These are phyloP conservation scores for Candida anutae DNA, from an alignment of 1,139 yeast species.

Conservation along the genomic window DNA sequence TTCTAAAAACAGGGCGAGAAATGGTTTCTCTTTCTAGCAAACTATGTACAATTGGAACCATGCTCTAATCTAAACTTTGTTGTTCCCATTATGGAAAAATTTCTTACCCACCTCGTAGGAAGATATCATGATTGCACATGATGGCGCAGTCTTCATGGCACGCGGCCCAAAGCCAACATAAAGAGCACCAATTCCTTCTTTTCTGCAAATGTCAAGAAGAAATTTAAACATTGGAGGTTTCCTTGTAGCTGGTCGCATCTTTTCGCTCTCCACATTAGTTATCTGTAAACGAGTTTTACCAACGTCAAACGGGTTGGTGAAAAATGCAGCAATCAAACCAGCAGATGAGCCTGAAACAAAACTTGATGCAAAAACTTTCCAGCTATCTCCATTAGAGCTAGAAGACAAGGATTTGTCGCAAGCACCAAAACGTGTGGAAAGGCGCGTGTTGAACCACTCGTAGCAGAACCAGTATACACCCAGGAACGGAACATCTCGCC, in stretches of 20 bases:
- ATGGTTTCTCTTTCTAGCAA: too few species aligned
- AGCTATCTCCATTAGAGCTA: conserved; percentile 22
- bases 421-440: conserved; percentile 17
- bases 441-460: conserved; percentile 36
- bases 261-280: conserved; percentile 17
- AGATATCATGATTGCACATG: conserved; percentile 98
- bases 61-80: conserved; percentile 1
- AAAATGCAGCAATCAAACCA: conserved; percentile 78
- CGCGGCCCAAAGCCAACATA: conserved; percentile 85
- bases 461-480: conserved; percentile 92
- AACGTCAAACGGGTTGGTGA: conserved; percentile 93
- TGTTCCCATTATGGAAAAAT: conserved; percentile 32
- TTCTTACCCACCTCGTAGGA: conserved; percentile 86
- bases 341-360: conserved; percentile 80
- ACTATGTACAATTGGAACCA: too few species aligned
- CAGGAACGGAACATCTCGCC: conserved; percentile 97
- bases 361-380: conserved; percentile 60
- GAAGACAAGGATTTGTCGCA: conserved; percentile 13
- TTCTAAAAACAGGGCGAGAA: too few species aligned
- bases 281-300: conserved; percentile 93
- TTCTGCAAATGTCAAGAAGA: conserved; percentile 50
- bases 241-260: conserved; percentile 13
- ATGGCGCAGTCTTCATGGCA: conserved; percentile 85
- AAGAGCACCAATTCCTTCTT: conserved; percentile 72
- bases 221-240: conserved; percentile 54